phyloP scores from a whole-genome alignment of 2,329 filamentous ascomycete species.

The Pseudogymnoascus sp. region DNA sequence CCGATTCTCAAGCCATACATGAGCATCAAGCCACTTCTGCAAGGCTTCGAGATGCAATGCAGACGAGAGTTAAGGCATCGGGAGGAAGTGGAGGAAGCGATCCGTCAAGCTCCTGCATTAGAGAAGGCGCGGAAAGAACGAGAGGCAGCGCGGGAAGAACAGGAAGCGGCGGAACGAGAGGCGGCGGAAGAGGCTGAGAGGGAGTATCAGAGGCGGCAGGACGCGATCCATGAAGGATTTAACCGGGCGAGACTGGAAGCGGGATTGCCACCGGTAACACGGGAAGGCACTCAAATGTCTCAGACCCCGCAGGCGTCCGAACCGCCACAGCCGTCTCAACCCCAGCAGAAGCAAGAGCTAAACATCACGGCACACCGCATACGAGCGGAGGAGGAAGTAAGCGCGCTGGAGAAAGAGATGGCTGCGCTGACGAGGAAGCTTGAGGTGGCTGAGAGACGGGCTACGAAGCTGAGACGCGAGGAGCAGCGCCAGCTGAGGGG shows the following conservation, averaged over 20 bases:
- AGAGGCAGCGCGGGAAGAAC: not conserved
- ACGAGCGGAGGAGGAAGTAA: not conserved
- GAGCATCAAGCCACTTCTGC: not conserved
- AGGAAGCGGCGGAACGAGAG: not conserved
- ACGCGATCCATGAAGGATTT: not conserved
- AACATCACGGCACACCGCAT: not conserved
- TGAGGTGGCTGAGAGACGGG: not conserved
- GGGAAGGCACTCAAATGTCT: not conserved
- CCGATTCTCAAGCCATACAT: not conserved
- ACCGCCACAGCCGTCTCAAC: not conserved
- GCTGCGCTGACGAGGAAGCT: not conserved
- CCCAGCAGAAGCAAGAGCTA: not conserved
- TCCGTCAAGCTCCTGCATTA: not conserved
- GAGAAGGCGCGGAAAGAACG: not conserved
- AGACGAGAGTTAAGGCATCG: not conserved
- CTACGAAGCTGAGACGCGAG: not conserved
- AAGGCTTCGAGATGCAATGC: not conserved
- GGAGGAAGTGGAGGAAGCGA: not conserved
- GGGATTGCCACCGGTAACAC: not conserved
- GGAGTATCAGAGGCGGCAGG: not conserved
- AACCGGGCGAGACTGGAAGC: not conserved
- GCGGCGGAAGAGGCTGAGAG: not conserved
- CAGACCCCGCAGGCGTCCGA: not conserved
- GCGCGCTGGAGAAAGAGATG: not conserved
- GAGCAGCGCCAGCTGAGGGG: not conserved